Base-by-base conservation (phyloP, 2,329 filamentous ascomycete genomes). In the Aciculosporium take region DNA sequence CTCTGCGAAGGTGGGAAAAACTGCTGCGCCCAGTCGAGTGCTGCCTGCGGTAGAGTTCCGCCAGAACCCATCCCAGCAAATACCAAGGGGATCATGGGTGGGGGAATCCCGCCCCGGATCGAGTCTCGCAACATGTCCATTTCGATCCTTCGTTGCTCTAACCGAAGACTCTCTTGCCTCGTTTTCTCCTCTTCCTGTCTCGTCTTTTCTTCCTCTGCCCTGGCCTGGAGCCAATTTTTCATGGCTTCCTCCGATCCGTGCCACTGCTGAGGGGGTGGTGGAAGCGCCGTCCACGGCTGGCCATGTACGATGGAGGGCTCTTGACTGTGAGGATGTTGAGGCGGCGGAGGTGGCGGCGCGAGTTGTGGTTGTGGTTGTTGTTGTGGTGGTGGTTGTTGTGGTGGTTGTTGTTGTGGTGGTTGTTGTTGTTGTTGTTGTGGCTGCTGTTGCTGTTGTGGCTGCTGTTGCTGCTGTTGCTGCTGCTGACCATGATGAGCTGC, bases 181-280 rank as follows among this genome's bases (percentile, higher is more conserved):
- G 72, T 76, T 51, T 71, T 80, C 59, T 86, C 81, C 59, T 86
- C 81, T 59, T 87, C 81, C 60, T 85, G 81, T 55, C 65, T 78
- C 46, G 77, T 71, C 54, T 70, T 76, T 53, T 87, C 82, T 54
- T 87, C 82, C 58, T 87, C 83, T 1, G 75, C 67, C 57, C 79
- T 84, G 40, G 81, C 77, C 41, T 72, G 62, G 18, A 86, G 64
- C 81, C 81, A 87, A 41, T 69, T 72, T 46, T 72, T 76, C 77
- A 84, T 82, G 3, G 76, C 72, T 29, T 85, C 81, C 52, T 84
- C 80, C 27, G 72, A 67, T 37, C 71, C 72, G 53, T 80, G 74
- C 72, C 79, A 82, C 56, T 77, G 72, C 31, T 73, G 70, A 23
- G 79, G 76, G 24, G 74, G 72, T 2, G 73, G 67, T n/a, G 79